Evolutionary conservation across 768 basidiomycete genomes (phyloP).

Genomic region (Fistulinella prunicolor): DNA sequence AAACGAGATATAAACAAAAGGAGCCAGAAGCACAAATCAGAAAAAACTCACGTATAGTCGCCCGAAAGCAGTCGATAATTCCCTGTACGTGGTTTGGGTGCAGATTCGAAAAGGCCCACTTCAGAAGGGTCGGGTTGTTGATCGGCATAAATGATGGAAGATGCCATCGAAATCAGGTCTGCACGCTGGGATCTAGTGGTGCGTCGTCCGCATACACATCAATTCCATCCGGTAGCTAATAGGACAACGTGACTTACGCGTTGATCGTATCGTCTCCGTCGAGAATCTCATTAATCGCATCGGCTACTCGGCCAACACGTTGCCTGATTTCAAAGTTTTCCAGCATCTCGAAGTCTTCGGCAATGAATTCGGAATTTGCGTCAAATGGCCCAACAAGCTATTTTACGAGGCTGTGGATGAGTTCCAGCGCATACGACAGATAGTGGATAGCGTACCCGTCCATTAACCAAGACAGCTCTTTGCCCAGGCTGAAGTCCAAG

Average conservation of each 20-base stretch:
- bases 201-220: not conserved
- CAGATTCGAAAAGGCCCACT: constrained; percentile 66
- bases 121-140: constrained; percentile 73
- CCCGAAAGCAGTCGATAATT: constrained; percentile 60
- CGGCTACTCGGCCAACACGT: constrained; percentile 64
- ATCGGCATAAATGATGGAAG: constrained; percentile 70
- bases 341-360: constrained; percentile 71
- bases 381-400: constrained; percentile 79
- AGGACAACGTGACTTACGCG: constrained; percentile 34
- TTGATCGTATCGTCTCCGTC: constrained; percentile 42
- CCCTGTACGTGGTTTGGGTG: constrained; percentile 53
- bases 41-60: constrained; percentile 57
- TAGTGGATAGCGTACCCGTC: constrained; percentile 56
- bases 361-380: constrained; percentile 48
- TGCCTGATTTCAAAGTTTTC: constrained; percentile 72
- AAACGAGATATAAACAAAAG: not conserved
- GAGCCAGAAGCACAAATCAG: not conserved
- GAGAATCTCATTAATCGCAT: constrained; percentile 56
- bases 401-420: constrained; percentile 3
- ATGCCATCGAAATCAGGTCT: constrained; percentile 58
- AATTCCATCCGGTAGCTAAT: not conserved
- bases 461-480: constrained; percentile 72
- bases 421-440: not conserved
- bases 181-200: constrained; percentile 49
- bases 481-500: constrained; percentile 60